Percentiles rank a stretch among this genome's conserved stretches.
These are phyloP conservation scores for Fusarium piperis DNA, from an alignment of 2,329 filamentous ascomycete species.

Conservation along the genomic window DNA sequence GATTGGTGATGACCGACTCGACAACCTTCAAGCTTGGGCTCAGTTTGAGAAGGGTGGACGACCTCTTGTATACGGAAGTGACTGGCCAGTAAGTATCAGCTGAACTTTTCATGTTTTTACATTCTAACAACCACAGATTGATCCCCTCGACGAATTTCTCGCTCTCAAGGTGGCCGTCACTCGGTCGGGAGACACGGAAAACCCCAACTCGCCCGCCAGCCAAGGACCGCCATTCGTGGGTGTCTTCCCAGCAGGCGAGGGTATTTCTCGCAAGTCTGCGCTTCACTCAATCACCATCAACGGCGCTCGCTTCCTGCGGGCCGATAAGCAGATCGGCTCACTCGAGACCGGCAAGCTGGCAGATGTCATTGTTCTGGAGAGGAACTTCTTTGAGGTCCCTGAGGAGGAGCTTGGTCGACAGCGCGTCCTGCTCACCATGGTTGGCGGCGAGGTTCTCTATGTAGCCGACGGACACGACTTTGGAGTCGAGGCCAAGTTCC, in stretches of 20 bases:
- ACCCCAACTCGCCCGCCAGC: conserved; percentile 39
- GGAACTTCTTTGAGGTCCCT: conserved; percentile 40
- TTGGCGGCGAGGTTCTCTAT: conserved; percentile 41
- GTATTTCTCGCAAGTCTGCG: conserved; percentile 34
- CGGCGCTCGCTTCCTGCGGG: conserved; percentile 37
- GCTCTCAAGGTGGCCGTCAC: conserved; percentile 42
- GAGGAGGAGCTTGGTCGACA: conserved; percentile 38
- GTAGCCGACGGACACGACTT: conserved; percentile 38
- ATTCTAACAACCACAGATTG: conserved; percentile 29
- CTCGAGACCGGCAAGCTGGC: conserved; percentile 41
- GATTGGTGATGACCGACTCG: conserved; percentile 30
- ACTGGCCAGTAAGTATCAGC: conserved; percentile 40
- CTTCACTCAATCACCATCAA: conserved; percentile 39
- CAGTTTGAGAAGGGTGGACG: conserved; percentile 30
- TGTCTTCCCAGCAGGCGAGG: conserved; percentile 29
- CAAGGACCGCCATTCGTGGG: conserved; percentile 32
- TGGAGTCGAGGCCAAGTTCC: conserved; percentile 38
- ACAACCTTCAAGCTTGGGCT: conserved; percentile 43
- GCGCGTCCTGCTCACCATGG: conserved; percentile 39
- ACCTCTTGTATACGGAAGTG: conserved; percentile 38
- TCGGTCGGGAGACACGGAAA: conserved; percentile 38
- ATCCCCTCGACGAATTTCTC: conserved; percentile 42
- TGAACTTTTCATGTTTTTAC: fast-evolving
- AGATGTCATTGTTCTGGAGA: conserved; percentile 38
- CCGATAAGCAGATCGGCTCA: conserved; percentile 39